Evolutionary conservation across 116 monocot species (phyloP), one percentile per base, ranked within the genome.

Genomic region (Papilionanthe hybrid): DNA sequence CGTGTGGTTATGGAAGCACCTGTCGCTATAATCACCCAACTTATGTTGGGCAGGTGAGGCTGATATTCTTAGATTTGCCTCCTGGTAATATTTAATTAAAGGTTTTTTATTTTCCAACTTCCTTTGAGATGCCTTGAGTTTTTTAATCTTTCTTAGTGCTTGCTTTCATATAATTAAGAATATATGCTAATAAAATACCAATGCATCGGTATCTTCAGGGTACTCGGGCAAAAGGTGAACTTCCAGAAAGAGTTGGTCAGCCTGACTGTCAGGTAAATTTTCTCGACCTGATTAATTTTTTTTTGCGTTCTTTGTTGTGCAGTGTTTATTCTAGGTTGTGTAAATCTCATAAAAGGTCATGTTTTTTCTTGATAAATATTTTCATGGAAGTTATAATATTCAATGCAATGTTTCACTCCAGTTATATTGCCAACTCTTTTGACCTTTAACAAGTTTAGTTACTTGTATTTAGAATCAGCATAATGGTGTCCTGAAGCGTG

Each of bases 1-100:
- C 81, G 32, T 92, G 92, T 82, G 90, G 88, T 0, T 92, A 92
- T 82, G 92, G 92, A 18, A 90, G 72, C 78, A 88, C 82, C 47
- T 92, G 92, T 67, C 82, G 85, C 56, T 92, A 84, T 53, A 90
- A 92, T 77, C 92, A 92, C 72, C 88, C 92, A 7, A 76, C 55
- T 74, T 67, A 78, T 29, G 79, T 55, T 78, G 80, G 57, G 42
- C 81, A 86, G 89, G 89, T 86, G 77, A 78, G 72, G 13, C 15
- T 74, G 1, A 44, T 30, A 27, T 23, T 5, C 18, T 23, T 15
- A 8, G 23, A 12, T 32, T 44, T 73, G 49, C 43, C 29, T 44
- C 43, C 73, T 9, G 20, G 19, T 73, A 73, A 73, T 22, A 72
- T 72, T 42, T 73, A 44, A 43, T 8, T 32, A 32, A 32, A n/a